Base-by-base conservation (phyloP, 495 filamentous ascomycete species). In the Penicillium paxilli region DNA sequence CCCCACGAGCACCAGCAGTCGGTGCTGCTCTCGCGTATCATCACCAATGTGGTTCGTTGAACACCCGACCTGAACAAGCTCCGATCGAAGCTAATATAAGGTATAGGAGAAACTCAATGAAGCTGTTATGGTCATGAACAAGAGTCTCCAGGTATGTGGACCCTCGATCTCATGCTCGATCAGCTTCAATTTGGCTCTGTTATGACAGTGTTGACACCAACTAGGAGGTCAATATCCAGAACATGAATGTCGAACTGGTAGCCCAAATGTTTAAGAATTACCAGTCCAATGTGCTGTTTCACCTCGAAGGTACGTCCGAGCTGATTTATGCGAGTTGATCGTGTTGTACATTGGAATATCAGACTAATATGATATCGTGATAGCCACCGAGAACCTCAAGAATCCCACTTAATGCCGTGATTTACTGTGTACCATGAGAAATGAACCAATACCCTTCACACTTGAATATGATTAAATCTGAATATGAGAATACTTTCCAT, bases 181-280 rank as follows among this genome's bases (percentile, higher is more conserved):
- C n/a, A n/a, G n/a, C n/a, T 21, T 16, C 17, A 0, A 8, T 8
- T 4, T 20, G 3, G 5, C 8, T 28, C 16, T 11, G 30, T 19
- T 38, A 14, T 22, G 22, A 50, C 1, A 16, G 3, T 17, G 19
- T 12, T 59, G 22, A 51, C 37, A 41, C 48, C 33, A 2, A 6
- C 45, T 57, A 96, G 90, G 92, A 97, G 60, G 96, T 97, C 82
- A 98, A 97, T 67, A 86, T 96, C 30, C 88, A 96, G 59, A 98
- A 98, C 62, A 96, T 97, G 91, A 93, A 98, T 66, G 90, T 96
- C 5, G 94, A 98, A 74, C 79, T 98, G 8, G 94, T 98, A 3
- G 92, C 94, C 7, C 94, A 98, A 70, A 98, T 98, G 94, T 98
- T 98, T 78, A 96, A 97, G 80, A 98, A 98, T 73, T 98, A 98